Base-by-base conservation (phyloP, 2,329 filamentous ascomycete genomes). In the Xylaria sp. region DNA sequence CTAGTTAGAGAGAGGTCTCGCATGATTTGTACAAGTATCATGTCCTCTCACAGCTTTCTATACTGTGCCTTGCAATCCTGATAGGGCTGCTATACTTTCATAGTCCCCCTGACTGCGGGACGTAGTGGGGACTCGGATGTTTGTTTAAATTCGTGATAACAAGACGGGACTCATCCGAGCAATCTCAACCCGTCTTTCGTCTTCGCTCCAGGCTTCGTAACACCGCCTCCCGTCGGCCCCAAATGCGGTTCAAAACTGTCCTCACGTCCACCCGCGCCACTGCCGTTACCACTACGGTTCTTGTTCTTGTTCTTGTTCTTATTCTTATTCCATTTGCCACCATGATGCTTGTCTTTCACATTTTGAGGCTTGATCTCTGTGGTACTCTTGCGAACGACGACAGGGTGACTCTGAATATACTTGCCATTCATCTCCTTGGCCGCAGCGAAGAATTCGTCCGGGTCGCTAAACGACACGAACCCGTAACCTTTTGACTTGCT, bases 391-490 rank as follows among this genome's bases (percentile, higher is more conserved):
- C 92, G 91, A 73, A 98, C 88, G 29, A 93, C 84, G 32, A 98
- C 93, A 0, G 96, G 96, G 80, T 98, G 96, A 79, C 94, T 98
- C 76, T 97, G 95, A 78, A 99, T 98, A 82, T 99, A 99, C 83
- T 99, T 98, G 75, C 94, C 94, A 77, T 98, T 93, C 96, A 98
- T 98, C 83, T 98, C 95, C 82, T 96, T 94, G 76, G 94, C 95
- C 1, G 96, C 95, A 76, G 93, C 90, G 85, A 99, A 98, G 80
- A 97, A 98, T 77, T 98, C 94, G 79, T 99, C 96, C 35, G 94
- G 93, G 78, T 98, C 93, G 75, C 91, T 92, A 82, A 99, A 98
- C 81, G 93, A 96, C 65, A 99, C 94, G 78, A 99, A 99, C 2
- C 96, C 96, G 78, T 93, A 99, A 0, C 95, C 96, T 79, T 96